Evolutionary conservation across 768 basidiomycete genomes (phyloP), one percentile per base, ranked within the genome.

Genomic region (Hericium rajendrae): DNA sequence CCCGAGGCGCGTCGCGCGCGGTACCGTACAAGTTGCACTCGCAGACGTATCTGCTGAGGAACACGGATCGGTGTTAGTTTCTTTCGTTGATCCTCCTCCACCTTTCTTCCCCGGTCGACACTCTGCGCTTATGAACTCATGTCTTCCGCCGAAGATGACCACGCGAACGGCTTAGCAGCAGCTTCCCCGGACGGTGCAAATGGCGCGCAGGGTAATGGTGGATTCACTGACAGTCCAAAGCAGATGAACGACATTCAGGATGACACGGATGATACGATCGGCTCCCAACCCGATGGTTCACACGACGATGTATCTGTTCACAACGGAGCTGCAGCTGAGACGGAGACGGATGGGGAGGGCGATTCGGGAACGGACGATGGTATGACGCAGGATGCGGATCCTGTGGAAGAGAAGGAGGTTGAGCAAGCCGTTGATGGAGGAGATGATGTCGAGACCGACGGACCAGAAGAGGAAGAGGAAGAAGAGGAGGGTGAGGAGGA

Each of bases 401-500:
- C 6, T 32, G 32, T 8, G 6, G 43, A 20, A n/a, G 43, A 9
- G 43, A 13, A 46, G 18, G 15, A 18, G 3, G 43, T 18, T 32
- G 43, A 15, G 4, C 18, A 53, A 18, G 38, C 46, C 18, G 53
- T 12, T 12, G 18, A 39, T 5, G 53, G 57, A 4, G 55, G 49
- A 6, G 37, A 32, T 1, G 48, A 46, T 20, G 46, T 55, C 2
- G 48, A 46, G 20, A 57, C 37, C 16, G 53, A 57, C 10, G 69
- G 65, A 4, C 59, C 49, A 0, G 68, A 63, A 3, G 62, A 59
- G 0, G 58, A 53, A 2, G 49, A 51, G 1, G 72, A 71, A 0
- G 74, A 72, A 0, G 76, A 72, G 1, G 75, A 71, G 0, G 76
- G 74, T 0, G 83, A 77, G 0, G 78, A 77, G 0, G 78, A 78